Evolutionary conservation across 192 early-diverging fungal species (phyloP), one percentile per base, ranked within the genome.

Genomic region (Coemansia sp.): DNA sequence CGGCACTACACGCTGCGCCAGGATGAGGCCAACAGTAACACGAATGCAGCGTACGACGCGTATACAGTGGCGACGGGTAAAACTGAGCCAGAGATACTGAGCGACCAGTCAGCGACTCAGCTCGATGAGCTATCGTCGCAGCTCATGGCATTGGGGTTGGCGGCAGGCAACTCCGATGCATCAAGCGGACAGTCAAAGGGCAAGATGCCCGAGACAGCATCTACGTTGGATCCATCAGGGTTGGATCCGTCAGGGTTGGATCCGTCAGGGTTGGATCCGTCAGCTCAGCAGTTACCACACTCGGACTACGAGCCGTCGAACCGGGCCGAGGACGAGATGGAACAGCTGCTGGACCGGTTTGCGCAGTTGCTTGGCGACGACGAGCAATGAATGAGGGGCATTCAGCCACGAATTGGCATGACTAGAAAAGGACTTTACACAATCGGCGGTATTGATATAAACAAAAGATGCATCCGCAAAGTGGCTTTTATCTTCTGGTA

Each of bases 61-160:
- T 59, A 15, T 23, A 21, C 11, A 1, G 57, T 41, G 19, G n/a
- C 41, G 7, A 5, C 39, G 10, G 29, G 19, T 0, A 51, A 54
- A 9, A 29, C 49, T 6, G 57, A 66, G 47, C 49, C 57, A 4
- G 49, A 4, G 8, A 25, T 62, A 11, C 37, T 61, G 25, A 25
- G 59, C 2, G 43, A 41, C 14, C 22, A 56, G 19, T 64, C 64
- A 2, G 45, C 53, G 5, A 29, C 60, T 6, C 71, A 80, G 45
- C 68, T 81, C 14, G 78, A 81, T 35, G 65, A 56, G 2, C 51
- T 81, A 0, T 59, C 78, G 7, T 58, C 73, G 12, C 72, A 75
- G 63, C 65, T 81, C 14, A 23, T 62, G 27, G 54, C 72, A 2
- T 24, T 81, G 43, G 76, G 64, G 4, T 23, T 67, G 47, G 57